Evolutionary conservation across 2,329 filamentous ascomycete species (phyloP).

Genomic region (Fusarium sp.): DNA sequence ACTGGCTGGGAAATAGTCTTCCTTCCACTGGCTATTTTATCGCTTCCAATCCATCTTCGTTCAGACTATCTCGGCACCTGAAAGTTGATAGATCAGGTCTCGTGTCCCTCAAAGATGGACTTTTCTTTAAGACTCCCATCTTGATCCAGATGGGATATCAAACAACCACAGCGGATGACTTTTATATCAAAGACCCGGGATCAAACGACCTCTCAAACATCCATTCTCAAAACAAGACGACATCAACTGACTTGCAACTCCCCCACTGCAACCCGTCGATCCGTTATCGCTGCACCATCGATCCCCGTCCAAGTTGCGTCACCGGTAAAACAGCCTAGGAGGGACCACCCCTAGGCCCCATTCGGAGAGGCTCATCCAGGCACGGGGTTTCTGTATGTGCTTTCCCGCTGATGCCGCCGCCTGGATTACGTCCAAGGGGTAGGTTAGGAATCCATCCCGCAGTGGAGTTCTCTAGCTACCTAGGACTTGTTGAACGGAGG

Average conservation of each 20-base stretch:
- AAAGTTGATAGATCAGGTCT: slow-evolving; percentile 12
- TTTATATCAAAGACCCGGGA: slow-evolving; percentile 6
- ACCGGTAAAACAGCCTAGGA: slow-evolving; percentile 13
- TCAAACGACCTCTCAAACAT: slow-evolving; percentile 21
- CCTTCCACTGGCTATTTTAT: not conserved
- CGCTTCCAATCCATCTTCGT: not conserved
- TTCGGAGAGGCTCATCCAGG: slow-evolving; percentile 23
- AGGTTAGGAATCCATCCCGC: not conserved
- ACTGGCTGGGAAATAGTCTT: not conserved
- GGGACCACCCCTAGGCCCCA: slow-evolving; percentile 25
- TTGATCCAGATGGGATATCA: slow-evolving; percentile 3
- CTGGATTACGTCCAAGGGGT: slow-evolving; percentile 1
- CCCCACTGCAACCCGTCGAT: slow-evolving; percentile 6
- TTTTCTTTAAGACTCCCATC: slow-evolving; percentile 10
- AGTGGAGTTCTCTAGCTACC: slow-evolving; percentile 12
- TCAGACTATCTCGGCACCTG: slow-evolving; percentile 1
- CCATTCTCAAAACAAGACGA: not conserved
- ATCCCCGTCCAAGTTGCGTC: slow-evolving; percentile 24
- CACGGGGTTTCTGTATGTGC: slow-evolving; percentile 5
- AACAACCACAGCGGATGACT: slow-evolving; percentile 20
- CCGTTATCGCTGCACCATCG: slow-evolving; percentile 6
- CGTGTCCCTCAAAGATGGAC: slow-evolving; percentile 22
- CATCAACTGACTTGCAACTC: slow-evolving; percentile 29
- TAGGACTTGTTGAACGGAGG: not conserved
- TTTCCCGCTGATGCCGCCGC: slow-evolving; percentile 23